Evolutionary conservation across 805 yeast species (phyloP).

Genomic region (Komagataella kurtzmanii): DNA sequence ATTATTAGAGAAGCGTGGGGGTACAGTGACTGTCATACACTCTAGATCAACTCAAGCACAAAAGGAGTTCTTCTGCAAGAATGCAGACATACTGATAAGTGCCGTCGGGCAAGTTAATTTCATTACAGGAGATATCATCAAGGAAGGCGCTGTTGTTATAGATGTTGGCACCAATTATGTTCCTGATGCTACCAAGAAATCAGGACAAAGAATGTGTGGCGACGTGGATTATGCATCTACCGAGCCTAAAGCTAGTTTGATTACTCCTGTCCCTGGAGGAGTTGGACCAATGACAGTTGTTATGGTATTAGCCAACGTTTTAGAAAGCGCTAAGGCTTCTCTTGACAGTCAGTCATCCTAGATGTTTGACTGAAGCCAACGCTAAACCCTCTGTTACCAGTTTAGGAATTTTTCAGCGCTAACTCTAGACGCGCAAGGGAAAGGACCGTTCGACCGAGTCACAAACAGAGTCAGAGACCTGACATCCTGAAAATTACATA

Average conservation of each 20-base stretch:
- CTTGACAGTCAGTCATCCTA: constrained; percentile 1
- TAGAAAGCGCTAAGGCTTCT: constrained; percentile 46
- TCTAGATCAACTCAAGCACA: constrained; percentile 56
- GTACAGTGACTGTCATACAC: constrained; percentile 83
- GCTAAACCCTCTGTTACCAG: not conserved
- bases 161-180: constrained; percentile 94
- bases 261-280: constrained; percentile 98
- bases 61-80: constrained; percentile 29
- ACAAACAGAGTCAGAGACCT: not conserved
- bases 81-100: constrained; percentile 82
- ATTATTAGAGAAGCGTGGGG: constrained; percentile 63
- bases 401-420: not conserved
- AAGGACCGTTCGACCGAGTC: not conserved
- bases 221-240: constrained; percentile 80
- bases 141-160: constrained; percentile 71
- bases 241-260: constrained; percentile 42
- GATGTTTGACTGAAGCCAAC: not conserved
- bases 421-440: not conserved
- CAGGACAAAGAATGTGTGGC: constrained; percentile 83
- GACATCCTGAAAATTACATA: not conserved
- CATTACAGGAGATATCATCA: constrained; percentile 81
- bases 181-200: constrained; percentile 58
- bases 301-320: constrained; percentile 78
- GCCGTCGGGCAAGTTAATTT: constrained; percentile 84
- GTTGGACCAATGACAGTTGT: constrained; percentile 99